Evolutionary conservation across 2,329 filamentous ascomycete genomes (phyloP), one percentile per base, ranked within the genome.

Genomic region (Davidsoniella australis): DNA sequence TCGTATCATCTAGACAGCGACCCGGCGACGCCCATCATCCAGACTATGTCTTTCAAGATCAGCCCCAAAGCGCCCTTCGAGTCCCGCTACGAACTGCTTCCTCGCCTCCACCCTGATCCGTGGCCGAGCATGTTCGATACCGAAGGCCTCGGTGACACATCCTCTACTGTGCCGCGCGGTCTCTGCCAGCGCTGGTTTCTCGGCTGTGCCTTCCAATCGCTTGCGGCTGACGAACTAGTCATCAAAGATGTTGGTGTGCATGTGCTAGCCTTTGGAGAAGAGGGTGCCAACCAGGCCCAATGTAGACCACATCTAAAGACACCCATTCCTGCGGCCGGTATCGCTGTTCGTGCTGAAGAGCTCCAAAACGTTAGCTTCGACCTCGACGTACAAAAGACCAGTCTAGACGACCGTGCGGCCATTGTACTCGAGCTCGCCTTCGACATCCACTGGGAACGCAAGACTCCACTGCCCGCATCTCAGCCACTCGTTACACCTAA

Each of bases 71-170:
- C 78, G 45, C 86, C 89, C 0, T 96, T 98, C 57, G 87, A 94
- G 64, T 85, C 87, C 14, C 91, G 84, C 58, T 95, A 94, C 62
- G 85, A 93, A 54, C 77, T 96, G 54, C 72, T 80, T 10, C 87
- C 91, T 9, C 75, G 82, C 8, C 69, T 94, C 3, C 82, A 95
- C 61, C 63, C 73, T 0, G 80, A 82, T 45, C 70, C 77, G 2
- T 98, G 91, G 89, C 88, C 91, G 1, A 87, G 81, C 60, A 79
- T 93, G 57, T 98, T 96, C 62, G 72, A 78, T 47, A 67, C 74
- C 16, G 72, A 78, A 18, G 66, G 66, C 12, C 58, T 75, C 2
- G 61, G 56, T 23, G 62, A 65, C 9, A 57, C 61, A 9, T 5
- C 23, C 9, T 5, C 16, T 8, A 18, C 14, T 10, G 57, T 56